These are phyloP conservation scores for Pythium folliculosum DNA, from an alignment of 352 stramenopile species.

Conservation along the genomic window DNA sequence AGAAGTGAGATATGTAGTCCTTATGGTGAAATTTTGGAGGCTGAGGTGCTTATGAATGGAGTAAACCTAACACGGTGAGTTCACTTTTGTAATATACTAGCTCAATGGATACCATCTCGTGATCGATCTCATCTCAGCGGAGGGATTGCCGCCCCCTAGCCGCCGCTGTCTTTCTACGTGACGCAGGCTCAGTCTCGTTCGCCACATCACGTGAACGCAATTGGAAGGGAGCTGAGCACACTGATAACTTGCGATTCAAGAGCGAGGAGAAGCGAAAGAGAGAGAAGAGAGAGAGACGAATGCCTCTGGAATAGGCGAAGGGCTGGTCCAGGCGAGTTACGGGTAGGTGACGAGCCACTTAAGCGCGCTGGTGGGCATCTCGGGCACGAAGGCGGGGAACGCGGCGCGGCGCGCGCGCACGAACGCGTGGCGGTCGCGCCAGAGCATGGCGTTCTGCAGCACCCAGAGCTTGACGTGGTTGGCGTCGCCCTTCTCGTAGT, in stretches of 20 bases:
- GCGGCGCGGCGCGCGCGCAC: background rate
- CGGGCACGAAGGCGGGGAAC: background rate
- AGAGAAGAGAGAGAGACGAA: too few species aligned
- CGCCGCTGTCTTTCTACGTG: too few species aligned
- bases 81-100: background rate
- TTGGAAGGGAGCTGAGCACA: too few species aligned
- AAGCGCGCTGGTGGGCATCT: background rate
- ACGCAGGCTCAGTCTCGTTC: too few species aligned
- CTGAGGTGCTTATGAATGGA: background rate
- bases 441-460: background rate
- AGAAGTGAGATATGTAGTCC: background rate
- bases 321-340: background rate
- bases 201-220: too few species aligned
- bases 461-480: slow-evolving; percentile 2
- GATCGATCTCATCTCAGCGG: too few species aligned
- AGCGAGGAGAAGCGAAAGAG: too few species aligned
- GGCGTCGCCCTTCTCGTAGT: background rate
- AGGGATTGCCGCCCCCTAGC: too few species aligned
- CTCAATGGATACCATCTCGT: too few species aligned
- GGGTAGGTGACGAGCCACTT: background rate
- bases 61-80: background rate
- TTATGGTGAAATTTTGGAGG: background rate
- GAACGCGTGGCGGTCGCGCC: background rate
- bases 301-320: too few species aligned
- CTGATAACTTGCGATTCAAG: too few species aligned